Percentiles rank a stretch among this genome's conserved stretches.
These are phyloP conservation scores for Colletotrichum phormii DNA, from an alignment of 2,329 filamentous ascomycete genomes.

Conservation along the genomic window DNA sequence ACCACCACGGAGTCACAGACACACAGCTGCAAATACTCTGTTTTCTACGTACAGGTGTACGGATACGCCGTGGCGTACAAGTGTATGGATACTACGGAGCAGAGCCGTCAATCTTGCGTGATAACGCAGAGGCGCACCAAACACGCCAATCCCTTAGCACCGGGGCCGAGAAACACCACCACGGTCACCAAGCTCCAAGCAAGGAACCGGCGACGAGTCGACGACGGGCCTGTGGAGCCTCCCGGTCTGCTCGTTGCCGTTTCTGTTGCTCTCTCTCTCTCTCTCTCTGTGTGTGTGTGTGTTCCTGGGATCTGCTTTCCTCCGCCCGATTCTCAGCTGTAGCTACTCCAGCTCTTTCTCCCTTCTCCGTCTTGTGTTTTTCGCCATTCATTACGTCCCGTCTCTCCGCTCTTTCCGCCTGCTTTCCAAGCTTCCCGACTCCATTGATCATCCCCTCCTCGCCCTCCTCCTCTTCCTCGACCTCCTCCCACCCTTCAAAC, in stretches of 20 bases:
- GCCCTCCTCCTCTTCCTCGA: background rate
- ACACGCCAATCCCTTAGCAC: conserved; percentile 4
- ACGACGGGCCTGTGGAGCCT: conserved; percentile 12
- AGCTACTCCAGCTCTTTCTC: conserved; percentile 17
- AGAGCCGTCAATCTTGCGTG: conserved; percentile 14
- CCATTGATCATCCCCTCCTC: conserved; percentile 28
- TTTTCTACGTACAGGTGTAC: background rate
- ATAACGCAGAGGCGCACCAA: conserved; percentile 12
- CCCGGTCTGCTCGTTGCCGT: conserved; percentile 9
- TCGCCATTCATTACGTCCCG: conserved; percentile 29
- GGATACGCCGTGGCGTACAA: background rate
- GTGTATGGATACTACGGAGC: background rate
- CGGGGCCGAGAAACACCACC: background rate
- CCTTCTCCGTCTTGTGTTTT: conserved; percentile 1
- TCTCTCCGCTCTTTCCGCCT: conserved; percentile 33
- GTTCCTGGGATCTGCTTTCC: background rate
- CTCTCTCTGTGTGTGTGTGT: background rate
- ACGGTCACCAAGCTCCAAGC: conserved; percentile 21
- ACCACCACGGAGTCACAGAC: background rate
- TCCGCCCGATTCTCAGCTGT: background rate
- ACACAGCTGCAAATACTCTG: background rate
- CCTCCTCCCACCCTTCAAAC: background rate
- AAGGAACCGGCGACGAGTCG: background rate
- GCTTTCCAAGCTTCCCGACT: conserved; percentile 17
- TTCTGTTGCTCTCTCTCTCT: background rate